phyloP scores from a whole-genome alignment of 2,329 filamentous ascomycete genomes.

The Chaetomiaceae sp. region DNA sequence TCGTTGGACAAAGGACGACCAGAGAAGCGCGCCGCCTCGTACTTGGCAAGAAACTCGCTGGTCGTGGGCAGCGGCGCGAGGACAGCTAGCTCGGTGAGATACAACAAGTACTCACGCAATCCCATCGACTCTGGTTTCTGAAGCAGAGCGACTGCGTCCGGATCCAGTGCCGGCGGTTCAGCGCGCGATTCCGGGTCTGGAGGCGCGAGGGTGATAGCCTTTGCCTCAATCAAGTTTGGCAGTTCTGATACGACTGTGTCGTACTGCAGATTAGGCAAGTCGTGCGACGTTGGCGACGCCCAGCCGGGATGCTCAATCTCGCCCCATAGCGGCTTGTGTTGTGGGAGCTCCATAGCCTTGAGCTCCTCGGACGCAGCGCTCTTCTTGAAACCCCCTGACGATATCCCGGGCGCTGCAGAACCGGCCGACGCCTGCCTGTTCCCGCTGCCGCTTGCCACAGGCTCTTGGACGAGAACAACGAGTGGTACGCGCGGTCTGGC shows the following conservation, averaged over 20 bases:
- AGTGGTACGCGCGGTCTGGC: constrained; percentile 59
- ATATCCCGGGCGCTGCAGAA: constrained; percentile 2
- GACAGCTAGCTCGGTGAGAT: constrained; percentile 65
- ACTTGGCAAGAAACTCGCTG: constrained; percentile 65
- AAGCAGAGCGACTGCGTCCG: constrained; percentile 65
- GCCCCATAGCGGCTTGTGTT: constrained; percentile 64
- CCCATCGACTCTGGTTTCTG: constrained; percentile 67
- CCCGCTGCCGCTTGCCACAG: constrained; percentile 2
- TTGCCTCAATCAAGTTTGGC: constrained; percentile 85
- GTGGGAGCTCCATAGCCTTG: constrained; percentile 45
- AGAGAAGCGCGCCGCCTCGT: constrained; percentile 84
- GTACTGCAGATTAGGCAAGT: constrained; percentile 80
- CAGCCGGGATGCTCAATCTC: constrained; percentile 83
- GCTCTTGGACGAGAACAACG: constrained; percentile 3
- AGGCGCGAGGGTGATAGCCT: constrained; percentile 81
- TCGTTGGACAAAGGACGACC: constrained; percentile 61
- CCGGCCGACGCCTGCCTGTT: not conserved
- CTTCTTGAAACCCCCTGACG: constrained; percentile 18
- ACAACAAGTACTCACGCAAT: constrained; percentile 71
- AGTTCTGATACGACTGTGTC: constrained; percentile 75
- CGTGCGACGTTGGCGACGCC: constrained; percentile 71
- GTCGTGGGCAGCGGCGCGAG: constrained; percentile 42
- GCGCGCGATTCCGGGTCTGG: constrained; percentile 40
- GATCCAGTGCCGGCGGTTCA: constrained; percentile 51
- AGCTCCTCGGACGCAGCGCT: constrained; percentile 20